Conservation (phyloP, 768 basidiomycete species). For the Cystofilobasidium ferigula region DNA sequence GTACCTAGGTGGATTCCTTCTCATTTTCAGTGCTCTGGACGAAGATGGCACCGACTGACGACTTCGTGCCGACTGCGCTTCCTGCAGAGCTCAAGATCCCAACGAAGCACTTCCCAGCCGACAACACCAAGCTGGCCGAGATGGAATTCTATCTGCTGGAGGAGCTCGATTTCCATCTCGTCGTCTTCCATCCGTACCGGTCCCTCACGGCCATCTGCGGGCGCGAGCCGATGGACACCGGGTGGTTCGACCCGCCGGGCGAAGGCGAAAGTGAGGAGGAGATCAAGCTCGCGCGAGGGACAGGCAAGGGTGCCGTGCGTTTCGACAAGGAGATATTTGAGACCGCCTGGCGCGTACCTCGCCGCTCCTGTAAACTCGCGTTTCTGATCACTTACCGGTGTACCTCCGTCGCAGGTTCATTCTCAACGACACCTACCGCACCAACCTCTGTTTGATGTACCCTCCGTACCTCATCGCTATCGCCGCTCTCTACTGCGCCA, state of each 20-base stretch:
- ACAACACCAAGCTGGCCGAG: conserved; percentile 85
- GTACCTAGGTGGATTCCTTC: conserved; percentile 45
- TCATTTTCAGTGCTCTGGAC: no score
- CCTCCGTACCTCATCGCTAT: conserved; percentile 92
- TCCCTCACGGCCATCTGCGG: conserved; percentile 68
- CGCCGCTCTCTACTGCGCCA: conserved; percentile 75
- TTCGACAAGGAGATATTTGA: conserved; percentile 55
- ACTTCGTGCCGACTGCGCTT: neutral
- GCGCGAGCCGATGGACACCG: conserved; percentile 44
- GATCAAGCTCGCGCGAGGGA: conserved; percentile 33
- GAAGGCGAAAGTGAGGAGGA: conserved; percentile 20
- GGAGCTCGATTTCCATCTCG: conserved; percentile 88
- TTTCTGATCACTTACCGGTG: neutral
- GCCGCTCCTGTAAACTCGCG: neutral
- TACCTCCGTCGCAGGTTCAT: conserved; percentile 57
- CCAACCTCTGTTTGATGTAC: conserved; percentile 82
- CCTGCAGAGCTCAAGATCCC: conserved; percentile 23
- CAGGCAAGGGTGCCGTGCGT: conserved; percentile 35
- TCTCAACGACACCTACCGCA: conserved; percentile 91
- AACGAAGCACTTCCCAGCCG: conserved; percentile 68
- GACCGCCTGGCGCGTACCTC: conserved; percentile 67
- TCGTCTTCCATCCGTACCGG: conserved; percentile 89
- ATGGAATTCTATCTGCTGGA: conserved; percentile 99
- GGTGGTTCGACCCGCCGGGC: conserved; percentile 30
- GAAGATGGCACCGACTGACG: neutral